Percentiles rank a stretch among this genome's conserved stretches.
These are phyloP conservation scores for Megacollybia marginata DNA, from an alignment of 768 basidiomycete species.

Conservation along the genomic window DNA sequence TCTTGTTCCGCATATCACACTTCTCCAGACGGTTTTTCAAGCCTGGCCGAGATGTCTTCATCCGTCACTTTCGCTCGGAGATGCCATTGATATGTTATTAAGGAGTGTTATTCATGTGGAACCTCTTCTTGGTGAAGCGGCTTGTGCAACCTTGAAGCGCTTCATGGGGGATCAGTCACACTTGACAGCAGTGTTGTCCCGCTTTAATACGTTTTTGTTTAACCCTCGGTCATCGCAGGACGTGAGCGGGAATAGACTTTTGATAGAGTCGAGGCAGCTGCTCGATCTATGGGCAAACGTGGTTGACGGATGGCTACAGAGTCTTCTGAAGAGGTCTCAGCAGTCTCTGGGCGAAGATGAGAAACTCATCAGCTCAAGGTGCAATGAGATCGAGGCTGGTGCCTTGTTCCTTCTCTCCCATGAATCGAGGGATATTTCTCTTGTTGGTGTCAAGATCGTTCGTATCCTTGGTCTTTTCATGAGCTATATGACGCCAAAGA, in stretches of 20 bases:
- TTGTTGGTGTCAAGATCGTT: constrained; percentile 56
- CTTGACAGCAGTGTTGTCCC: constrained; percentile 50
- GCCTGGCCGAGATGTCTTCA: constrained; percentile 81
- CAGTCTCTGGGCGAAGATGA: constrained; percentile 34
- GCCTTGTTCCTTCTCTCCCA: constrained; percentile 70
- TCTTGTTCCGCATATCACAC: constrained; percentile 53
- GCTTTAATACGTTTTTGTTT: constrained; percentile 69
- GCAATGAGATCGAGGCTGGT: constrained; percentile 63
- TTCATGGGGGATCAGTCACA: constrained; percentile 57
- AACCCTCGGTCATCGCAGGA: constrained; percentile 56
- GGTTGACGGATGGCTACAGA: constrained; percentile 61
- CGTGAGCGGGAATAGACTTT: constrained; percentile 51
- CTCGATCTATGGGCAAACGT: constrained; percentile 68
- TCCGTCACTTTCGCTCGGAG: constrained; percentile 41
- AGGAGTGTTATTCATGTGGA: constrained; percentile 84
- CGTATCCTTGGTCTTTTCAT: constrained; percentile 48
- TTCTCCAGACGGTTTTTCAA: constrained; percentile 73
- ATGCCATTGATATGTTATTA: constrained; percentile 72
- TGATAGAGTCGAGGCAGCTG: constrained; percentile 60
- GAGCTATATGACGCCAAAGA: constrained; percentile 32
- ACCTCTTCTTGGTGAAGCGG: constrained; percentile 61
- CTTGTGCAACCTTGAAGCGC: constrained; percentile 60
- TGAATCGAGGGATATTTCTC: constrained; percentile 40
- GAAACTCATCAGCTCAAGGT: constrained; percentile 33
- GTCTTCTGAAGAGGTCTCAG: constrained; percentile 32